Evolutionary conservation across 495 filamentous ascomycete genomes (phyloP), one percentile per base, ranked within the genome.

Genomic region (Tetracladium setigerum): DNA sequence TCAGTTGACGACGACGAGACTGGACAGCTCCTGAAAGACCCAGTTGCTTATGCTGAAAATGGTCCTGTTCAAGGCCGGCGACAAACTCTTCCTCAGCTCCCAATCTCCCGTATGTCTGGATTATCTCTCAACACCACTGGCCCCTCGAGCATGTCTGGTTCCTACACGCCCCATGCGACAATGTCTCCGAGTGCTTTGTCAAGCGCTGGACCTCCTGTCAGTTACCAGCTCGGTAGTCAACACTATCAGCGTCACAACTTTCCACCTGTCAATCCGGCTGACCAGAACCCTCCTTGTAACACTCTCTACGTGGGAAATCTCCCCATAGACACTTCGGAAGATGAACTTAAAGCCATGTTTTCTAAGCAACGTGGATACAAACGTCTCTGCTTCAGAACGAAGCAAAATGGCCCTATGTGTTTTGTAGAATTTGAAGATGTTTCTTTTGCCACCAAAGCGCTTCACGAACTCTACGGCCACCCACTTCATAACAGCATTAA

Each of bases 391-490:
- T 95, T 95, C 69, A 79, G 94, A n/a, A 95, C 91, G 42, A 98
- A 98, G 67, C 86, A 90, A 53, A 95, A 97, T 58, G 94, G 94
- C 0, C 92, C 94, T 11, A 97, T 97, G 94, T 97, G 92, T 59
- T 97, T 97, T 58, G 92, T 98, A 34, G 94, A 98, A 63, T 98
- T 97, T 60, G 92, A 97, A 56, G 90, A 98, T 60, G 79, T 95
- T 35, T 83, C 84, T 17, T 92, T 89, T 60, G 92, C 92, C 7
- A 96, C 92, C 46, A 95, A 94, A 61, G 84, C 91, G 0, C 73
- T 97, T 8, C 86, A 91, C 55, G 89, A 96, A 47, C 73, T 97
- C 14, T 97, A 97, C 54, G 92, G 92, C 0, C 81, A 86, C 44
- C 80, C 78, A 17, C 76, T 98, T 35, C 87, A 88, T 59, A 97